Base-by-base conservation (phyloP, 2,329 filamentous ascomycete species). In the Macroventuria anomochaeta region DNA sequence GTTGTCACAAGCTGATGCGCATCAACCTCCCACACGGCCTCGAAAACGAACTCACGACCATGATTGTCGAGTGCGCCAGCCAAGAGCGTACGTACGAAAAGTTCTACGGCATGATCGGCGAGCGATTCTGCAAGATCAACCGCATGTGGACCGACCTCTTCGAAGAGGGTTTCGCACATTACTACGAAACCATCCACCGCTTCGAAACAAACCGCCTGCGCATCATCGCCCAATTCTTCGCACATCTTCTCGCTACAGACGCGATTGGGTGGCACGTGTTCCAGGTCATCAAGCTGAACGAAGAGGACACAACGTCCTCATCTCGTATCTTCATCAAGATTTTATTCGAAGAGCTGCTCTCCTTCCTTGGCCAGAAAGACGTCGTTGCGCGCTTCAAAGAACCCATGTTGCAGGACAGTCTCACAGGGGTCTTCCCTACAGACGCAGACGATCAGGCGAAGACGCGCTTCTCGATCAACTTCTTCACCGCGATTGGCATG, bases 271-370 rank as follows among this genome's bases (percentile, higher is more conserved):
- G 95, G 95, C 91, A 97, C 69, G 88, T 91, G 18, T 76, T 99
- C 39, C 90, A 88, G 0, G 83, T 88, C 48, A 86, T 99, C 57
- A 93, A 93, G 72, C 79, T 99, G 44, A 99, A 95, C 70, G 93
- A 99, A 74, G 93, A 97, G 53, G 95, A 99, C 69, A 99, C 95
- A 0, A 99, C 93, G 0, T 93, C 92, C 2, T 95, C 91, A 58
- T 96, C 91, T 64, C 91, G 95, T 80, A 97, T 99, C 74, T 99
- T 97, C 72, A 90, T 99, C 81, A 97, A 97, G 80, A 97, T 97
- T 52, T 79, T 99, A 11, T 96, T 99, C 72, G 92, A 97, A 74
- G 92, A 97, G 68, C 84, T 97, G 20, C 84, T 88, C 4, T 91
- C 97, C 76, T 89, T 91, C 56, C 83, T 96, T 54, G 93, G 95